phyloP scores from a whole-genome alignment of 495 filamentous ascomycete species.

The Aspergillus cavernicola region DNA sequence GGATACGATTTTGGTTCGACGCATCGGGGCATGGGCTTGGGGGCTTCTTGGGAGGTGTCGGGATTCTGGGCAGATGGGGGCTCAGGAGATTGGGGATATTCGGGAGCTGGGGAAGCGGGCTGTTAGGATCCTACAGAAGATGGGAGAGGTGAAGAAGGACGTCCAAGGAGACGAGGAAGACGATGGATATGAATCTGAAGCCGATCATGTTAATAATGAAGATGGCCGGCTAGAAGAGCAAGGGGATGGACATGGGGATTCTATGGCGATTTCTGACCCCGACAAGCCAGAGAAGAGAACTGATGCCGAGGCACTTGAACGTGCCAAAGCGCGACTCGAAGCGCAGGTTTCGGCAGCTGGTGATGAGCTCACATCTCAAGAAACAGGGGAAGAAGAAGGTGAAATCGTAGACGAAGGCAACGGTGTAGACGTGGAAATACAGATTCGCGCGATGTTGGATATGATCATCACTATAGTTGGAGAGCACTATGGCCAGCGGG shows the following conservation, averaged over 20 bases:
- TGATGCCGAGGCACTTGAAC: constrained; percentile 42
- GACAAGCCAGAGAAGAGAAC: constrained; percentile 21
- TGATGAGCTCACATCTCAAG: constrained; percentile 6
- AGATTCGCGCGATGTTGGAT: constrained; percentile 60
- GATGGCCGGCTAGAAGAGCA: constrained; percentile 10
- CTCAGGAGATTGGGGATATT: constrained; percentile 50
- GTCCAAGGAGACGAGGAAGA: constrained; percentile 21
- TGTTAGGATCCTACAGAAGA: constrained; percentile 38
- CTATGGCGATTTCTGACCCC: constrained; percentile 18
- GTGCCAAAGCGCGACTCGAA: constrained; percentile 57
- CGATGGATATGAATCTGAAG: constrained; percentile 28
- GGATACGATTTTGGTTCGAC: constrained; percentile 43
- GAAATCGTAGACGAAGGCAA: constrained; percentile 1
- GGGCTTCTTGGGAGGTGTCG: constrained; percentile 46
- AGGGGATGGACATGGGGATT: constrained; percentile 12
- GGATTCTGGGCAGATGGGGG: constrained; percentile 44
- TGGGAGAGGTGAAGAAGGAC: constrained; percentile 38
- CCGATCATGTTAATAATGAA: constrained; percentile 16
- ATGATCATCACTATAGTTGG: constrained; percentile 90
- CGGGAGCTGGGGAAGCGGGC: constrained; percentile 47
- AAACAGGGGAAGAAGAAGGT: not conserved
- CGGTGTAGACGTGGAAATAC: constrained; percentile 20
- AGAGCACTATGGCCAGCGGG: constrained; percentile 86
- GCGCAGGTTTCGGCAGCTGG: constrained; percentile 34
- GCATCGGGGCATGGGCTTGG: constrained; percentile 50